Evolutionary conservation across 306 rosid genomes (phyloP), one percentile per base, ranked within the genome.

Genomic region (Vicia faba): DNA sequence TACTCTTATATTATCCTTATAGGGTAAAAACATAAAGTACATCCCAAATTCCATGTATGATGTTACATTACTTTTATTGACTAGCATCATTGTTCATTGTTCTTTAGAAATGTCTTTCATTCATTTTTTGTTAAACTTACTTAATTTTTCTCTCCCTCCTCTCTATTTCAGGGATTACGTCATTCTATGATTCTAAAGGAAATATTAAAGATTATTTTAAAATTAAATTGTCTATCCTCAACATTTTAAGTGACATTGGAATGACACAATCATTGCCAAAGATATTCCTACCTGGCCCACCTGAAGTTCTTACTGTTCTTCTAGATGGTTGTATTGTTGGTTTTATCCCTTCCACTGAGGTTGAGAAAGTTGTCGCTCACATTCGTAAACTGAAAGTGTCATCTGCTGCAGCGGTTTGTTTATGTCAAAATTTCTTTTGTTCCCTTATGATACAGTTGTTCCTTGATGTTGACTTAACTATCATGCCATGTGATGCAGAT

Each of bases 321-420:
- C 76, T 93, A 71, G 97, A 93, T 72, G 98, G 98, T 38, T 82
- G 96, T 62, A 74, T 93, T 53, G 83, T 84, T 76, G 98, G 98
- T 53, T 75, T 53, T 69, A 50, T 93, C 71, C 78, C 89, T 60
- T 83, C 95, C 35, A 50, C 73, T 75, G 81, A 68, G 84, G 86
- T 88, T 80, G 98, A 89, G 81, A 86, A 86, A 84, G 84, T 83
- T 75, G 98, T 88, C 65, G 91, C 84, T 79, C 84, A 89, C 78
- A 59, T 93, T 39, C 79, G 98, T 48, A 44, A 33, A 73, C 71
- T 89, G 41, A 93, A 93, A 84, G 90, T 93, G 55, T 77, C 79
- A 49, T 71, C 91, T 83, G 13, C 83, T 65, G 66, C 80, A 7
- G 78, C 38, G 98, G 97, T 93, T 69, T 39, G 89, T 71, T 73